These are phyloP conservation scores for Hygrocybe coccinea DNA, from an alignment of 768 basidiomycete genomes.

Conservation along the genomic window DNA sequence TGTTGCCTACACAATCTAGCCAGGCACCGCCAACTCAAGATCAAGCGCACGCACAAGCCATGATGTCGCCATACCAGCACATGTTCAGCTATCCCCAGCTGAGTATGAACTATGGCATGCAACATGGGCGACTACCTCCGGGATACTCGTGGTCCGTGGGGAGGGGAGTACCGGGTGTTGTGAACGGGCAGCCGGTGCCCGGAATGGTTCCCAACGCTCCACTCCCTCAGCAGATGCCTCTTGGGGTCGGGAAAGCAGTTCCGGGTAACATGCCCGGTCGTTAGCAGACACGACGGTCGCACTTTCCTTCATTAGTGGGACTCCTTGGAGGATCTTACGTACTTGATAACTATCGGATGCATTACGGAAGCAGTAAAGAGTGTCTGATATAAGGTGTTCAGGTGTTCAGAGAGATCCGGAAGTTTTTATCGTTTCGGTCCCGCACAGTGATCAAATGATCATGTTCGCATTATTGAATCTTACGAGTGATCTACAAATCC, in stretches of 20 bases:
- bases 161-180: conserved; percentile 5
- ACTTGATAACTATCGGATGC: too few species aligned
- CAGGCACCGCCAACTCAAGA: conserved; percentile 4
- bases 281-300: background rate
- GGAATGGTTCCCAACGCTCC: background rate
- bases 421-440: too few species aligned
- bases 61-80: conserved; percentile 7
- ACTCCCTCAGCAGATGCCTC: background rate
- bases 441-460: too few species aligned
- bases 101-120: conserved; percentile 8
- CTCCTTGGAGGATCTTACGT: background rate
- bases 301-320: background rate
- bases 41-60: conserved; percentile 11
- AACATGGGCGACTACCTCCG: background rate
- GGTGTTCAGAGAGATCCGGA: too few species aligned
- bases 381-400: too few species aligned
- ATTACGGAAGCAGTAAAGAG: too few species aligned
- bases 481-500: too few species aligned
- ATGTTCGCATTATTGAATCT: too few species aligned
- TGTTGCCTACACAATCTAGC: conserved; percentile 13
- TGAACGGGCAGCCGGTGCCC: background rate
- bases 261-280: background rate
- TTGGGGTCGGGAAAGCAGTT: background rate
- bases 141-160: conserved; percentile 7
- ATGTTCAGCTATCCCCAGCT: conserved; percentile 7